phyloP scores from a whole-genome alignment of 2,329 filamentous ascomycete species.

The Xylariaceae sp. region DNA sequence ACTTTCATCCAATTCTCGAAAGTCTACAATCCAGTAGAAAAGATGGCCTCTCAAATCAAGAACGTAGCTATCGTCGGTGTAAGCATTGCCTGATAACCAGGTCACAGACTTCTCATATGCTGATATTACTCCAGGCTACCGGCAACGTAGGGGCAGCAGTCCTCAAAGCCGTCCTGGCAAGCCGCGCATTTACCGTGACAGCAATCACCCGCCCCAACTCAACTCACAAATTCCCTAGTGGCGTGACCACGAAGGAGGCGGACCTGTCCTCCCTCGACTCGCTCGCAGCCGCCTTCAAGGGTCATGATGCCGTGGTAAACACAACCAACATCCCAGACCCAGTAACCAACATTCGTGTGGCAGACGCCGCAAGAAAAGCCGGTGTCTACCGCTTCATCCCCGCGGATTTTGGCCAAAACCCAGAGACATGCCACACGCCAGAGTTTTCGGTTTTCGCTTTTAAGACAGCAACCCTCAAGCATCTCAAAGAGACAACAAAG shows the following conservation, averaged over 20 bases:
- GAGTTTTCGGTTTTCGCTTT: constrained; percentile 12
- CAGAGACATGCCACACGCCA: constrained; percentile 7
- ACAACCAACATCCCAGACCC: neutral
- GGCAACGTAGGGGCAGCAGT: constrained; percentile 2
- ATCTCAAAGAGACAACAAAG: constrained; percentile 12
- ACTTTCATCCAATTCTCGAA: no score
- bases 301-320: constrained; percentile 5
- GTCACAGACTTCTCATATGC: neutral
- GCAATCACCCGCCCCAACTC: constrained; percentile 2
- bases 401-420: constrained; percentile 26
- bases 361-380: neutral
- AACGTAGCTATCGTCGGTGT: constrained; percentile 5
- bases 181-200: constrained; percentile 1
- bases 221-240: constrained; percentile 2
- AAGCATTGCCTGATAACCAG: neutral
- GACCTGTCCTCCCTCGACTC: constrained; percentile 1
- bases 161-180: constrained; percentile 3
- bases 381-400: constrained; percentile 23
- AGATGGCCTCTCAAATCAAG: constrained; percentile 3
- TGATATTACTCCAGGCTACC: neutral
- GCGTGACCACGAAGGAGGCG: constrained; percentile 1
- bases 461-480: constrained; percentile 9
- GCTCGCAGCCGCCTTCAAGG: neutral
- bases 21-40: no score
- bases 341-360: neutral